Evolutionary conservation across 768 basidiomycete species (phyloP), one percentile per base, ranked within the genome.

Genomic region (Tylopilus felleus): DNA sequence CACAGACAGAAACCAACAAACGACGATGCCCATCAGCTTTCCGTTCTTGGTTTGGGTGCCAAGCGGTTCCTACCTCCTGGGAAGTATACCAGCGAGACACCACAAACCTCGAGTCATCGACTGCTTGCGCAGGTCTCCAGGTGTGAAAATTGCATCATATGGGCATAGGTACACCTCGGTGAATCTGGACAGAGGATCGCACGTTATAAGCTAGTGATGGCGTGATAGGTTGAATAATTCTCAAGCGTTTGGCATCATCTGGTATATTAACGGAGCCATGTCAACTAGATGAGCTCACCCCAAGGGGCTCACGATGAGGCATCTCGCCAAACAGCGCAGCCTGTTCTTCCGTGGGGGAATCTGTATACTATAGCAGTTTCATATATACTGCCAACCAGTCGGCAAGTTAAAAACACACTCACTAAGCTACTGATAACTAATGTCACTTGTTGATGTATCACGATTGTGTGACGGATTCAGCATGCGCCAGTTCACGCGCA

Each of bases 31-130:
- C 71, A 69, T 82, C 80, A 82, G 80, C 75, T 81, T 79, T 81
- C 80, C 80, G 80, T 82, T 82, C 80, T 82, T 76, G 75, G 71
- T 75, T 58, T 63, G 62, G 61, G 55, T 57, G 55, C 52, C 58
- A 63, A 60, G 64, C 74, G 74, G 79, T 78, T 81, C 74, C 77
- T 75, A 40, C 70, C 69, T 46, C 49, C 10, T 47, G 54, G 54
- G 64, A 61, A 73, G 70, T 75, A 59, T 76, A 78, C 79, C 80
- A 69, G 75, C 62, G 59, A 63, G 60, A 56, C 58, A 62, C 55
- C 59, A 65, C 66, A 68, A 67, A 73, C 63, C 64, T 60, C 61
- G 67, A 61, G 68, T 79, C 77, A 79, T 61, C 62, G 72, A 76
- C 67, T 54, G 65, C 62, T 47, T 38, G 51, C 35, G 59, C 59